Evolutionary conservation across 345 rosid genomes (phyloP), one percentile per base, ranked within the genome.

Genomic region (Hypericum perforatum): DNA sequence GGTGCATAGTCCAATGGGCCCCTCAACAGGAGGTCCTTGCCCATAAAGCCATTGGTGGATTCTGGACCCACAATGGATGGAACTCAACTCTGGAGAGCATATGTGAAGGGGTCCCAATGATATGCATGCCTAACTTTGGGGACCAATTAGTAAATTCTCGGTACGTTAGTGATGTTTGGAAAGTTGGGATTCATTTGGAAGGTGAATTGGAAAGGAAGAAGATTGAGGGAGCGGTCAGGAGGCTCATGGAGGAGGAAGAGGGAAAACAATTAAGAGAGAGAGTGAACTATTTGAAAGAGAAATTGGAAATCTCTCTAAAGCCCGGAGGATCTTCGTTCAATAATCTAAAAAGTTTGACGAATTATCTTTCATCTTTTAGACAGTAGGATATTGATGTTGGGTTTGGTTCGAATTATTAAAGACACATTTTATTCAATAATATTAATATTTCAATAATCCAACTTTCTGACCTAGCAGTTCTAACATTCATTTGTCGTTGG

Each of bases 21-120:
- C 50, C 50, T 6, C 50, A 46, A 14, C 50, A 13, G 50, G 22
- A 7, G 15, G 50, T 46, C 29, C 50, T 46, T 11, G 29, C 50
- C 8, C 50, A 46, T 7, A 5, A 16, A 8, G 29, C 50, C 9
- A 32, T 12, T 46, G 50, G 50, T 46, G 50, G 50, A 29, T 46
- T 46, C 10, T 46, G 50, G 50, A 46, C 50, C 9, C 50, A 46
- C 50, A n/a, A 14, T 46, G 50, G 50, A 10, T 46, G 50, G 50
- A 46, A 46, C 22, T 46, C 50, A 9, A 46, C 50, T 8, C 10
- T 46, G 6, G 50, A 46, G 50, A 46, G 50, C 14, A 7, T 46
- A 3, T 46, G 50, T 14, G 50, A 46, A 46, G 50, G 50, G 12
- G 50, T 46, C 22, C 50, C 50, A 6, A 46, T 46, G 50, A 46